Conservation (phyloP, 257 asterid genomes). For the Gentiana dahurica region DNA sequence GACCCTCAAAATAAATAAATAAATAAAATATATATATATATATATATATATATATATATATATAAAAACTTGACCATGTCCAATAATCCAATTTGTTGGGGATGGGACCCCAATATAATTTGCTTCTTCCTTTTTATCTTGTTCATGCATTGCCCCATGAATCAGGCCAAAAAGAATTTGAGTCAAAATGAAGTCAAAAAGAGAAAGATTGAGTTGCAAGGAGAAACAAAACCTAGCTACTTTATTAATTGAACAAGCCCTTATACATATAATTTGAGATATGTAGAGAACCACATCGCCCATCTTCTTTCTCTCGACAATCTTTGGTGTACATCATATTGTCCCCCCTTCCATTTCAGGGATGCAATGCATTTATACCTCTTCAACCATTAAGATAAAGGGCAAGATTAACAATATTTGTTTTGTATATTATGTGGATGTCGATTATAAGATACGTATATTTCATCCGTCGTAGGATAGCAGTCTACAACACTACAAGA, state of each 20-base stretch:
- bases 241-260: constrained; percentile 17
- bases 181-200: constrained; percentile 53
- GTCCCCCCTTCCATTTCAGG: constrained; percentile 10
- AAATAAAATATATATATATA: not conserved
- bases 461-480: no score
- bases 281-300: constrained; percentile 16
- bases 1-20: no score
- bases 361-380: constrained; percentile 25
- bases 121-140: constrained; percentile 18
- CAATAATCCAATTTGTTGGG: constrained; percentile 29
- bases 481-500: no score
- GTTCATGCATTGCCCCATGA: constrained; percentile 65
- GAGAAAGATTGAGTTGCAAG: constrained; percentile 19
- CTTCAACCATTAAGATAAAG: not conserved
- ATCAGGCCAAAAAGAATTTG: constrained; percentile 24
- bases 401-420: no score
- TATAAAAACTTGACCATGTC: constrained; percentile 13
- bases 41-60: not conserved
- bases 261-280: constrained; percentile 7
- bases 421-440: no score
- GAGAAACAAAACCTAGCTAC: constrained; percentile 20
- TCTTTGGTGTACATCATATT: constrained; percentile 25
- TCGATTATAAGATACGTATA: no score
- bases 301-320: constrained; percentile 15
- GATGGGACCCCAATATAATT: constrained; percentile 19